phyloP scores from a whole-genome alignment of 192 early-diverging fungal genomes.

The Umbelopsis vinacea region DNA sequence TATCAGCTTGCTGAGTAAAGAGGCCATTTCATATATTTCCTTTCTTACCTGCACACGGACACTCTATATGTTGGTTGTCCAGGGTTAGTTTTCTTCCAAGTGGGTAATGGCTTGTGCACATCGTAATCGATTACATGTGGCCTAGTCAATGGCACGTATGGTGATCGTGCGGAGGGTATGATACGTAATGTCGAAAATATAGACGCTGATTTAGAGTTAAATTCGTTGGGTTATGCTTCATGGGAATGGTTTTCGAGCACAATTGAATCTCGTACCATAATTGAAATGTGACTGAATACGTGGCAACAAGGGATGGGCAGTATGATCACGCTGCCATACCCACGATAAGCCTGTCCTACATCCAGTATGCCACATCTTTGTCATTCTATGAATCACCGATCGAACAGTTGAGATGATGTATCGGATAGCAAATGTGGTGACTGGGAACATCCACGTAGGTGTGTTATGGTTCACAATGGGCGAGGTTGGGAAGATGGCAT shows the following conservation, averaged over 20 bases:
- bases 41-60: constrained; percentile 1
- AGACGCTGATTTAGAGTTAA: not conserved
- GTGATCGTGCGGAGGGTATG: not conserved
- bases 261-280: not conserved
- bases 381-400: not conserved
- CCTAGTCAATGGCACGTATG: no score
- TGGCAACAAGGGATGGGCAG: not conserved
- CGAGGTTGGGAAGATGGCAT: not conserved
- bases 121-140: not conserved
- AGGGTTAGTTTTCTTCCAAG: constrained; percentile 9
- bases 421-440: not conserved
- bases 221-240: not conserved
- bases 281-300: not conserved
- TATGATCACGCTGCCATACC: not conserved
- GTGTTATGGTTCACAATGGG: not conserved
- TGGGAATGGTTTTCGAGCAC: not conserved
- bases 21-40: not conserved
- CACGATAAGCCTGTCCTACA: not conserved
- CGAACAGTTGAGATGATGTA: not conserved
- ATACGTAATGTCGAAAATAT: not conserved
- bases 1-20: not conserved
- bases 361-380: not conserved
- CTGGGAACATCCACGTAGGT: not conserved
- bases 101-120: constrained; percentile 1
- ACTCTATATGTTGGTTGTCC: not conserved